Percentiles rank a stretch among this genome's conserved stretches.
Conservation (phyloP, 2,329 filamentous ascomycete species). For the Verticillium dahliae region DNA sequence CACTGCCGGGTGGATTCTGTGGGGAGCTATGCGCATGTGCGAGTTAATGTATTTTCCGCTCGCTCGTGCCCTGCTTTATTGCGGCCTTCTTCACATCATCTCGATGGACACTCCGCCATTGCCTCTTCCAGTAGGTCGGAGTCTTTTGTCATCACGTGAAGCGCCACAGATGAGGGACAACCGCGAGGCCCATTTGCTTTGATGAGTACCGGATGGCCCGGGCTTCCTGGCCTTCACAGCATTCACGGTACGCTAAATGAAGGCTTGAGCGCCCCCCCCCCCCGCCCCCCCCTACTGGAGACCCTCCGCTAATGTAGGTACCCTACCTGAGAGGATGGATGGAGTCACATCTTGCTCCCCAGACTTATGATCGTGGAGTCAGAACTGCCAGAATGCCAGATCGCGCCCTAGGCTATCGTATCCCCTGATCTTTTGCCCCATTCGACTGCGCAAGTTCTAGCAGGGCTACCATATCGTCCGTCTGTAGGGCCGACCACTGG, state of each 20-base stretch:
- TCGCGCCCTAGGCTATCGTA: neutral
- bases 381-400: neutral
- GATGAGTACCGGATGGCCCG: neutral
- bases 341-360: neutral
- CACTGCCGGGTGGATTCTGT: neutral
- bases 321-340: neutral
- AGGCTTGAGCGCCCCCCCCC: neutral
- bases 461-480: neutral
- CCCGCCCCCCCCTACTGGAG: neutral
- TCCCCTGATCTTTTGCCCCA: neutral
- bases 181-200: neutral
- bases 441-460: neutral
- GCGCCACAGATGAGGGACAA: neutral
- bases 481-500: neutral
- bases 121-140: neutral
- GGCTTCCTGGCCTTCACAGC: neutral
- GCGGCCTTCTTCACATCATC: neutral
- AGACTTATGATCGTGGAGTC: neutral
- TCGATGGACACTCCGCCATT: neutral
- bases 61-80: neutral
- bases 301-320: neutral
- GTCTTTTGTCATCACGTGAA: neutral
- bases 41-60: neutral
- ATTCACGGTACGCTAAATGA: neutral
- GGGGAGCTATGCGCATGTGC: neutral